Evolutionary conservation across 2,329 filamentous ascomycete genomes (phyloP), one percentile per base, ranked within the genome.

Genomic region (Emmonsiellopsis sp.): DNA sequence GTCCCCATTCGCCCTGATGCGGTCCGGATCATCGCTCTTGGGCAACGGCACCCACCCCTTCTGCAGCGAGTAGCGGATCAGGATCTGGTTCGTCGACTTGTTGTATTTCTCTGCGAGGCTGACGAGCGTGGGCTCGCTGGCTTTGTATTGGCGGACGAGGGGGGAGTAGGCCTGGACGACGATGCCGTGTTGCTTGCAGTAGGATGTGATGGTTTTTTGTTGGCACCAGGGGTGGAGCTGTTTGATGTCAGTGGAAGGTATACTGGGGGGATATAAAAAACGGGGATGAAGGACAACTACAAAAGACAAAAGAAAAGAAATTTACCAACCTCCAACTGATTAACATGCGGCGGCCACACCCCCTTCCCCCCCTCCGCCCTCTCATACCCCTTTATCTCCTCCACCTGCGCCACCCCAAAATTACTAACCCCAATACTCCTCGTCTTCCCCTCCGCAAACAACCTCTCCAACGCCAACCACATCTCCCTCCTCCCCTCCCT

Each of bases 11-110:
- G 83, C 78, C 55, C 74, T 71, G 57, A 90, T 88, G 10, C 86
- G 76, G 33, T 77, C 79, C 0, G 82, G 77, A 4, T 80, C 85
- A 49, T 85, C 84, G 56, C 83, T 88, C 77, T 90, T 90, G 21
- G 86, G 85, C 56, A 90, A 72, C 45, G 86, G 86, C 36, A 87
- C 77, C 66, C 81, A 83, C 3, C 81, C 85, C 71, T 88, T 91
- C 70, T 95, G 87, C 69, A 95, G 68, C 60, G 86, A 87, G 79
- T 88, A 95, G 57, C 89, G 79, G 49, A 95, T 72, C 62, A 95
- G 69, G 8, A 95, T 73, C 75, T 95, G 90, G 8, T 87, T 85
- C 55, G 85, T 81, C 6, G 81, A 81, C 72, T 86, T 90, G 58
- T 76, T 76, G 66, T 93, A 81, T 72, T 89, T 91, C 61, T 84